Evolutionary conservation across 2,329 filamentous ascomycete species (phyloP).

Genomic region (Fusarium nodosum): DNA sequence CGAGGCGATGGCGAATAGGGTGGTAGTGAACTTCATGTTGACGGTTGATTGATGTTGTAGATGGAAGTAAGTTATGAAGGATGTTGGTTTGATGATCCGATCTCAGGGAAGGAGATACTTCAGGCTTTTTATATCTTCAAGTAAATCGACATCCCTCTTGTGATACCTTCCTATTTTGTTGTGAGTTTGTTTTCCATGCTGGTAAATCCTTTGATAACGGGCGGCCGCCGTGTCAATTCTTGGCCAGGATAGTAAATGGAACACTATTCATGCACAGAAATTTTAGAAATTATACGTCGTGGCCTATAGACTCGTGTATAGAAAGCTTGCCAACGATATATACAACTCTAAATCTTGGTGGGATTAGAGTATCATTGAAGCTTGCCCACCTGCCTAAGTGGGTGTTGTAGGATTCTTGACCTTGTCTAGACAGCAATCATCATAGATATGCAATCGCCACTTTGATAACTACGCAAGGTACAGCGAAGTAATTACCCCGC

Average conservation of each 20-base stretch:
- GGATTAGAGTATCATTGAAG: neutral
- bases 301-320: too few relatives aligned
- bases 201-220: neutral
- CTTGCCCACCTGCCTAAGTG: slow-evolving; percentile 1
- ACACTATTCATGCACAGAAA: too few relatives aligned
- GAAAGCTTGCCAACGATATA: neutral
- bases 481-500: neutral
- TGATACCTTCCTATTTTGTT: neutral
- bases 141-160: too few relatives aligned
- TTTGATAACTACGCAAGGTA: neutral
- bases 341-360: neutral
- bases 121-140: neutral
- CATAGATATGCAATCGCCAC: neutral
- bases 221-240: neutral
- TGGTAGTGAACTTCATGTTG: slow-evolving; percentile 8
- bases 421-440: neutral
- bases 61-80: neutral
- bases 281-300: neutral
- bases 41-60: neutral
- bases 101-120: neutral
- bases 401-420: neutral
- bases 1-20: slow-evolving; percentile 9
- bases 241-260: neutral
- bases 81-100: neutral
- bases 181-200: neutral